Percentiles rank a stretch among this genome's conserved stretches.
Evolutionary conservation across 164 flowering plant genomes (phyloP).

Genomic region (Houttuynia cordata): DNA sequence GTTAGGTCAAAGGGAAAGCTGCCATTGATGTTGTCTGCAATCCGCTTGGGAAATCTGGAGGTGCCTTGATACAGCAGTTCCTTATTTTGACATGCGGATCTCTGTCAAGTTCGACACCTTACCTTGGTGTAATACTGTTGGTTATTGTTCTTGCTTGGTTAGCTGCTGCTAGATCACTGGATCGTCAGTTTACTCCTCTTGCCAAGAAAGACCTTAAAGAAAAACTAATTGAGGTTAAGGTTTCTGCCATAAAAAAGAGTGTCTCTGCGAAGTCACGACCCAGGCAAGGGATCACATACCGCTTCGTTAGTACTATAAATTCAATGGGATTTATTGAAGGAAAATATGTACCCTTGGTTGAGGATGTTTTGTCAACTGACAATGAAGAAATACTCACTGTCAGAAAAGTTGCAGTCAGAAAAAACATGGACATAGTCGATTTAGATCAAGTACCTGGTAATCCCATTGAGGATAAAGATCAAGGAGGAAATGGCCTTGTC

Average conservation of each 20-base stretch:
- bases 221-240: slow-evolving; percentile 16
- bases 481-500: slow-evolving; percentile 7
- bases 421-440: slow-evolving; percentile 6
- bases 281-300: slow-evolving; percentile 18
- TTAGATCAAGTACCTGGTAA: slow-evolving; percentile 2
- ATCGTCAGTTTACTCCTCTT: slow-evolving; percentile 17
- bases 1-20: slow-evolving; percentile 23
- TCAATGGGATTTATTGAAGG: slow-evolving; percentile 22
- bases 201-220: slow-evolving; percentile 19
- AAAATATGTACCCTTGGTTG: slow-evolving; percentile 19
- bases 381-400: slow-evolving; percentile 8
- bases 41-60: slow-evolving; percentile 23
- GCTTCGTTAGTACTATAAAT: slow-evolving; percentile 21
- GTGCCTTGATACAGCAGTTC: slow-evolving; percentile 22
- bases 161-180: slow-evolving; percentile 21
- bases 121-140: slow-evolving; percentile 18
- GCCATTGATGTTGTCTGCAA: slow-evolving; percentile 26
- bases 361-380: slow-evolving; percentile 13
- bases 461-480: slow-evolving; percentile 1
- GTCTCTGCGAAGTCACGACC: slow-evolving; percentile 9
- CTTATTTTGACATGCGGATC: slow-evolving; percentile 19
- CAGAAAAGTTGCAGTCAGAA: slow-evolving; percentile 2
- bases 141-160: slow-evolving; percentile 18
- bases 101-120: slow-evolving; percentile 20
- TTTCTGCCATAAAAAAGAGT: slow-evolving; percentile 11